These are phyloP conservation scores for Skeletonema menzelii DNA, from an alignment of 108 stramenopile species.

Conservation along the genomic window DNA sequence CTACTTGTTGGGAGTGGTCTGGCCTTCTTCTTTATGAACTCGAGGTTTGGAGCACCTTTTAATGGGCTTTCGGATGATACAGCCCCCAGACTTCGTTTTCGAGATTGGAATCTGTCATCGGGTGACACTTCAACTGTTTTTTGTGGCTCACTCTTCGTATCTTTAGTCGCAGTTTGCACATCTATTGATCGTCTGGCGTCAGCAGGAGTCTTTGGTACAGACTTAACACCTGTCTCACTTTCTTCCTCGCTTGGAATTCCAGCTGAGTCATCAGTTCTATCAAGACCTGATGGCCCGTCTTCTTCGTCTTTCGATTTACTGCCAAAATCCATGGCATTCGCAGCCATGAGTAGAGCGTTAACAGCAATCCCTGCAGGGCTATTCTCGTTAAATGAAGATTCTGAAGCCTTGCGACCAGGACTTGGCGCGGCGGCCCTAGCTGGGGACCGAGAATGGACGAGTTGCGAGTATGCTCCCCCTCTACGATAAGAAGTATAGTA, in stretches of 20 bases:
- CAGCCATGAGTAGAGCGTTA: neutral
- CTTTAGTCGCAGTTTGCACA: neutral
- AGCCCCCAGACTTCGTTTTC: neutral
- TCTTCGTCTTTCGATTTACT: neutral
- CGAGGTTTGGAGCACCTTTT: neutral
- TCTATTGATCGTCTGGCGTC: neutral
- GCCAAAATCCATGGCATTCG: neutral
- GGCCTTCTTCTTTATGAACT: neutral
- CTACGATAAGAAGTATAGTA: slow-evolving; percentile 2
- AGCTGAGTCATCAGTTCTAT: neutral
- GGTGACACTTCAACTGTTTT: slow-evolving; percentile 1
- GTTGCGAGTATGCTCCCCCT: neutral
- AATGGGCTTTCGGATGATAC: neutral
- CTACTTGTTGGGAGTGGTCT: neutral
- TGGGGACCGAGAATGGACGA: neutral
- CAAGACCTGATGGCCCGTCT: neutral
- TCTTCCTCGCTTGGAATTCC: neutral
- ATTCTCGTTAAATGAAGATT: neutral
- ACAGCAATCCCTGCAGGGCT: neutral
- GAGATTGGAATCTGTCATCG: neutral
- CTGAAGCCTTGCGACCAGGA: neutral
- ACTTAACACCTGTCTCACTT: neutral
- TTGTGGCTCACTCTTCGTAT: neutral
- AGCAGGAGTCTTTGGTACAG: neutral
- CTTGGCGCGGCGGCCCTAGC: neutral